Conservation (phyloP, 257 asterid species). For the Solanum microdontum region DNA sequence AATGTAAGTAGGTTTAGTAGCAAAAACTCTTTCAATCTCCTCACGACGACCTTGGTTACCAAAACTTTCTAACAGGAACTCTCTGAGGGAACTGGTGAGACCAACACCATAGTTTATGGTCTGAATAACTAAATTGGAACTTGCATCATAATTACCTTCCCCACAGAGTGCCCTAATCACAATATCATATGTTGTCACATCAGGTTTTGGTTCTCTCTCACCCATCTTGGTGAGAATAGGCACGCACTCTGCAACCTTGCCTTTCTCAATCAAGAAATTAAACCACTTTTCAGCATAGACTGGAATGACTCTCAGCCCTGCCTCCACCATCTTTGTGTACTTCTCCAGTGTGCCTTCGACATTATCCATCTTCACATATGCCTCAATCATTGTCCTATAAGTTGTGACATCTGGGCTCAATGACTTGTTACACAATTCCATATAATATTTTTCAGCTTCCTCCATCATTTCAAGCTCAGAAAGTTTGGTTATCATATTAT, state of each 20-base stretch:
- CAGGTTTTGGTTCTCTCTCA: constrained; percentile 75
- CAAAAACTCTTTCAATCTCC: constrained; percentile 42
- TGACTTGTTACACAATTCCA: constrained; percentile 41
- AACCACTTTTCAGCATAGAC: constrained; percentile 74
- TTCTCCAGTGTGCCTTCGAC: constrained; percentile 51
- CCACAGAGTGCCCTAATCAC: constrained; percentile 56
- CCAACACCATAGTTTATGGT: constrained; percentile 52
- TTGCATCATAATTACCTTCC: constrained; percentile 34
- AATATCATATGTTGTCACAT: constrained; percentile 60
- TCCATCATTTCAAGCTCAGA: constrained; percentile 71
- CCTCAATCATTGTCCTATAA: constrained; percentile 58
- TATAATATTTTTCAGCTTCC: constrained; percentile 59
- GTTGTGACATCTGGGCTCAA: constrained; percentile 67
- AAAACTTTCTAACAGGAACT: constrained; percentile 42
- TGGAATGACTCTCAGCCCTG: constrained; percentile 73
- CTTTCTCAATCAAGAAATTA: constrained; percentile 53
- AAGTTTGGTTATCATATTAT: constrained; percentile 59
- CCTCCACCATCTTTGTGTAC: constrained; percentile 60
- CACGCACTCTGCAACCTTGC: constrained; percentile 45
- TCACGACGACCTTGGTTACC: constrained; percentile 42
- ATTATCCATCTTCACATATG: constrained; percentile 44
- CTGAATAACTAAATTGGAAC: constrained; percentile 33
- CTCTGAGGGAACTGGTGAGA: constrained; percentile 40
- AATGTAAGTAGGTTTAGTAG: constrained; percentile 15
- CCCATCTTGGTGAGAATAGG: constrained; percentile 59